phyloP scores from a whole-genome alignment of 306 rosid species.

The Casuarina glauca region DNA sequence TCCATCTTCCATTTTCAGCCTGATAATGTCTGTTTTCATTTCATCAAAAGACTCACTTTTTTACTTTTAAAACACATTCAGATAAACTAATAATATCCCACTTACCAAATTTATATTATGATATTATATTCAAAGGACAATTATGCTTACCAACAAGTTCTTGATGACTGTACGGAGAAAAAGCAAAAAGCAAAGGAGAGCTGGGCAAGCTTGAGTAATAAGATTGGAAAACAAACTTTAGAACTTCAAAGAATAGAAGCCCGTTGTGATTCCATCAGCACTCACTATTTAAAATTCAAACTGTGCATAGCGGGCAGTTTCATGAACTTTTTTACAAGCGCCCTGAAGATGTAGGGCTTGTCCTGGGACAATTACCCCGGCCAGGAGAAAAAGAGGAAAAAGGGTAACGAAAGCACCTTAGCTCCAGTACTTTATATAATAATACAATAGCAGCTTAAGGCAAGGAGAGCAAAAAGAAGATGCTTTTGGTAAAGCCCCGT shows the following conservation, averaged over 20 bases:
- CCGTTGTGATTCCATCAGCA: not conserved
- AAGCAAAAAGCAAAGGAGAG: not conserved
- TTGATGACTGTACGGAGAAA: not conserved
- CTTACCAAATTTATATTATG: too few relatives aligned
- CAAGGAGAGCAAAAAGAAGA: not conserved
- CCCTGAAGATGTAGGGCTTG: not conserved
- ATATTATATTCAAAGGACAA: too few relatives aligned
- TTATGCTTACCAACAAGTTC: not conserved
- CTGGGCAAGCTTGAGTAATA: not conserved
- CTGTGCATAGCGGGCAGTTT: not conserved
- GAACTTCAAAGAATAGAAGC: constrained; percentile 4
- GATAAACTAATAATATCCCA: too few relatives aligned
- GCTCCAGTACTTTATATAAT: too few relatives aligned
- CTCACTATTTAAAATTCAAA: constrained; percentile 7
- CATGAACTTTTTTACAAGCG: not conserved
- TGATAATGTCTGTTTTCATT: too few relatives aligned
- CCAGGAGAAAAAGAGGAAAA: not conserved
- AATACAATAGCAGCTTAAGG: not conserved
- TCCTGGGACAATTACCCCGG: not conserved
- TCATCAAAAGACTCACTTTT: too few relatives aligned
- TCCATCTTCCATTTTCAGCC: too few relatives aligned
- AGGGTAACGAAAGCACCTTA: not conserved
- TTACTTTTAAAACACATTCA: too few relatives aligned
- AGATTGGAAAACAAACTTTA: not conserved
- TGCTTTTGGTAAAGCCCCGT: too few relatives aligned